phyloP scores from a whole-genome alignment of 163 green algal species.

The Scenedesmus sp. region DNA sequence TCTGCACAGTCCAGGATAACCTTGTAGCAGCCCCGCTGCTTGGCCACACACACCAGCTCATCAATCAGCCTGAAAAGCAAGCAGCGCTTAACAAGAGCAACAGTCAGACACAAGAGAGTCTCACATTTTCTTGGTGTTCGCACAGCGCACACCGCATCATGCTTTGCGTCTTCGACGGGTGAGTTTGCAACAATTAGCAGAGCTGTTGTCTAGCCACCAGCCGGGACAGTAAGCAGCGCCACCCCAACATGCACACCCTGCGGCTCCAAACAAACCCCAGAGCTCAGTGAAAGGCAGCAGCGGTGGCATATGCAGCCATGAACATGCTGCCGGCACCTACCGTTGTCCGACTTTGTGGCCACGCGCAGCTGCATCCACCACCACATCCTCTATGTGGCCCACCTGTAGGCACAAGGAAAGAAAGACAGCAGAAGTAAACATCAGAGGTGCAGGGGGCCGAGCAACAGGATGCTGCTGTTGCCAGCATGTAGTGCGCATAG shows the following conservation, averaged over 20 bases:
- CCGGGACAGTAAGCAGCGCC: no score
- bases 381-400: slow-evolving; percentile 97
- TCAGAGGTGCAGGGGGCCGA: background rate
- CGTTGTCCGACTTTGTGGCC: slow-evolving; percentile 84
- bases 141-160: background rate
- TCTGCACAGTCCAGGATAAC: slow-evolving; percentile 95
- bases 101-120: no score
- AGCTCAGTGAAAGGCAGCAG: background rate
- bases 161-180: no score
- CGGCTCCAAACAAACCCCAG: no score
- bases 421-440: background rate
- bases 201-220: background rate
- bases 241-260: background rate
- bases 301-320: background rate
- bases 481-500: no score
- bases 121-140: no score
- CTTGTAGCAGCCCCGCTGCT: slow-evolving; percentile 92
- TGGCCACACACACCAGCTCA: slow-evolving; percentile 64
- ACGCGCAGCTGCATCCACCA: slow-evolving; percentile 83
- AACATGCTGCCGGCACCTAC: slow-evolving; percentile 47
- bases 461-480: background rate
- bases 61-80: slow-evolving; percentile 72
- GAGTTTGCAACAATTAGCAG: no score
- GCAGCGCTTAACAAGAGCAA: no score
- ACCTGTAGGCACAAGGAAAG: slow-evolving; percentile 62